These are phyloP conservation scores for Circinella umbellata DNA, from an alignment of 371 early-diverging fungal species.

Conservation along the genomic window DNA sequence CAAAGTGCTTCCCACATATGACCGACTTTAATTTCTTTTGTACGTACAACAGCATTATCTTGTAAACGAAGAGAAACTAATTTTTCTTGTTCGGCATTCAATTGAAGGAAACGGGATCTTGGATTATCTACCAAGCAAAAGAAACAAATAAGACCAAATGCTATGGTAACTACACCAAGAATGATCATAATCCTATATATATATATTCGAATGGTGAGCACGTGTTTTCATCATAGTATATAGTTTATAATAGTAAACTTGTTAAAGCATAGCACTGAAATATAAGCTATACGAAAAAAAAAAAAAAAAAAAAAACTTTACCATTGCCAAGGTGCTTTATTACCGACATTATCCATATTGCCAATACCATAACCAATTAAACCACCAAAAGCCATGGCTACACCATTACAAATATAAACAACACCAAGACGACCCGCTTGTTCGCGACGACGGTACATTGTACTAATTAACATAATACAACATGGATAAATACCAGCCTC, in stretches of 20 bases:
- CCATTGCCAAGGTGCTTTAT: slow-evolving; percentile 58
- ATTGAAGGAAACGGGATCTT: slow-evolving; percentile 18
- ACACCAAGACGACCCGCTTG: slow-evolving; percentile 32
- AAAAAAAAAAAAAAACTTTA: background rate
- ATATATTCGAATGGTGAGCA: background rate
- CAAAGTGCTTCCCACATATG: slow-evolving; percentile 32
- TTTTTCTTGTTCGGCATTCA: slow-evolving; percentile 21
- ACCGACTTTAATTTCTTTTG: slow-evolving; percentile 21
- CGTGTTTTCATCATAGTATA: background rate
- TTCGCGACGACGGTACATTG: slow-evolving; percentile 31
- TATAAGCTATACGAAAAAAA: background rate
- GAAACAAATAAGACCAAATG: slow-evolving; percentile 25
- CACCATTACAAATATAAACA: slow-evolving; percentile 33
- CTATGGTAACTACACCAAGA: slow-evolving; percentile 32
- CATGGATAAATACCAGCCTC: slow-evolving; percentile 35
- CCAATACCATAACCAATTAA: slow-evolving; percentile 61
- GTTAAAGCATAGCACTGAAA: too few species aligned
- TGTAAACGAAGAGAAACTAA: slow-evolving; percentile 19
- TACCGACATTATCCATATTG: slow-evolving; percentile 43
- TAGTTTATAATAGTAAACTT: background rate
- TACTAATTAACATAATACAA: slow-evolving; percentile 31
- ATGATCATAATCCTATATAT: slow-evolving; percentile 45
- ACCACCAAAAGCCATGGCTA: slow-evolving; percentile 62
- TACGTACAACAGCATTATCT: slow-evolving; percentile 26
- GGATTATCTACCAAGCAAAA: slow-evolving; percentile 27